Conservation (phyloP, 208 protist genomes). For the Phytomonas serpens region DNA sequence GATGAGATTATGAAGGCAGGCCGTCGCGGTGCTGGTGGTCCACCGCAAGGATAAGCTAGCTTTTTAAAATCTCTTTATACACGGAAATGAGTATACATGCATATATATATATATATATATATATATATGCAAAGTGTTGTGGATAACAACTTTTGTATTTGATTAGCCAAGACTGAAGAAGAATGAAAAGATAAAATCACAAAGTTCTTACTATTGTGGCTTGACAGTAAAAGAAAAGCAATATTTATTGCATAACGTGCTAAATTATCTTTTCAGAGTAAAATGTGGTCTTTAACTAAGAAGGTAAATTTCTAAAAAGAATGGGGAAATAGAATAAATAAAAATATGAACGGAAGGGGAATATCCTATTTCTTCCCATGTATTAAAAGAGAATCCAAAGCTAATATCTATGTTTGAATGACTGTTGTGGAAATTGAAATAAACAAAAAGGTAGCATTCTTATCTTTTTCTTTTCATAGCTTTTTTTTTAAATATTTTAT, state of each 20-base stretch:
- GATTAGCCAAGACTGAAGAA: background rate
- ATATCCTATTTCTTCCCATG: constrained; percentile 1
- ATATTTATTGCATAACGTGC: background rate
- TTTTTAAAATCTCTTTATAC: background rate
- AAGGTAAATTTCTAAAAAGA: constrained; percentile 8
- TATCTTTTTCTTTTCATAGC: background rate
- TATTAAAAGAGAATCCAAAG: constrained; percentile 1
- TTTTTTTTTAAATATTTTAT: background rate
- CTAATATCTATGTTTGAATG: background rate
- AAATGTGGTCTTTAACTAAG: constrained; percentile 4
- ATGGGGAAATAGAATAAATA: constrained; percentile 12
- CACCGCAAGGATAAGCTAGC: constrained; percentile 1
- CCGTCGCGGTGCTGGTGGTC: constrained; percentile 70
- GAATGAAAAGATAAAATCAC: background rate
- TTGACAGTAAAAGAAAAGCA: constrained; percentile 1
- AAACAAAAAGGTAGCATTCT: background rate
- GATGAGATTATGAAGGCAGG: constrained; percentile 99
- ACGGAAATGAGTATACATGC: background rate
- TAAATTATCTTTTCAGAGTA: constrained; percentile 8
- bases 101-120: constrained; percentile 4
- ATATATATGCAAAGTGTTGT: background rate
- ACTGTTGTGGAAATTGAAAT: background rate
- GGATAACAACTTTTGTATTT: background rate
- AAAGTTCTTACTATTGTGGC: constrained; percentile 8
- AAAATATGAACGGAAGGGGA: background rate